Base-by-base conservation (phyloP, 2,329 filamentous ascomycete genomes). In the Akanthomyces uredinophilus region DNA sequence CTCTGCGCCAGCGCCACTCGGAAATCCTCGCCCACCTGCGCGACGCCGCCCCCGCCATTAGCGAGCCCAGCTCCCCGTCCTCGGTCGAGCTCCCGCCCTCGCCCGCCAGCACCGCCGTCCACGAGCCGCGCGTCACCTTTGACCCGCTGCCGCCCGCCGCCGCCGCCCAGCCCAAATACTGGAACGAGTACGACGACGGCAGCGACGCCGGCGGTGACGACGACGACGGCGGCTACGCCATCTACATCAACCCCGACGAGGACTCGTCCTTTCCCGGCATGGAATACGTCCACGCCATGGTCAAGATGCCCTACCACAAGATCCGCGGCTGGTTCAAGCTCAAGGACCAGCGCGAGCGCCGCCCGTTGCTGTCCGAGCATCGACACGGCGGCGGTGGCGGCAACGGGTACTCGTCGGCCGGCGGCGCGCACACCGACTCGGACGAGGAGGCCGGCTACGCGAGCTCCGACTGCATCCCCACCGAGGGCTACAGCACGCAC, bases 131-230 rank as follows among this genome's bases (percentile, higher is more conserved):
- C 29, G 67, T 69, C 57, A 64, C 64, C 37, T 75, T 75, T 60
- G 69, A 72, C 5, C 66, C 68, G 20, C 66, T 75, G 3, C 73
- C 73, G 11, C 66, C 73, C 5, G 63, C 67, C 16, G 60, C 68
- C 8, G 66, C 73, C 4, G 63, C 67, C 16, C 71, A 72, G 56
- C 68, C 75, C 18, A 77, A 79, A 51, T 95, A 94, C 71, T 96
- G 91, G 91, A 94, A 91, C 73, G 91, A 96, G 72, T 95, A 94
- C 72, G 91, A 96, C 67, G 78, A 93, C 70, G 90, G 89, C 10
- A 92, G 91, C 71, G 89, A 92, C 60, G 77, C 75, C 2, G 83
- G 81, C 55, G 85, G 82, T 3, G 76, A 81, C 53, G 52, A 43
- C 2, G 81, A 84, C 41, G 51, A 84, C 41, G 83, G 82, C 35